These are phyloP conservation scores for Leptomonas pyrrhocoris DNA, from an alignment of 208 protist genomes.

Conservation along the genomic window DNA sequence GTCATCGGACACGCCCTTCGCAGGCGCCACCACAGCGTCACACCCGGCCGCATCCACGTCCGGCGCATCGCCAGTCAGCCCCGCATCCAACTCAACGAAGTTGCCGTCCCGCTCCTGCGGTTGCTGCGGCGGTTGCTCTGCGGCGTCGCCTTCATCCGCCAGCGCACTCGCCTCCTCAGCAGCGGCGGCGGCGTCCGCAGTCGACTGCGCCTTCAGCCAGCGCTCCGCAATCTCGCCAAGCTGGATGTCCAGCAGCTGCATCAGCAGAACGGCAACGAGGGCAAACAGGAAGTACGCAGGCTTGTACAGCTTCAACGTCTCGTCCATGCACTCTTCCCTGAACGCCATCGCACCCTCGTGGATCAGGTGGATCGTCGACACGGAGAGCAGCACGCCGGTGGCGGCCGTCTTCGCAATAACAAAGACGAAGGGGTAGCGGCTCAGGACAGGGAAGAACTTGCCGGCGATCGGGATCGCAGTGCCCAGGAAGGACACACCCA, in stretches of 20 bases:
- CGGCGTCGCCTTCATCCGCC: background rate
- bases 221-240: slow-evolving; percentile 28
- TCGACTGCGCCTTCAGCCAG: slow-evolving; percentile 23
- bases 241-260: slow-evolving; percentile 43
- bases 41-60: background rate
- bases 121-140: background rate
- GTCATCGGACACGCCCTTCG: background rate
- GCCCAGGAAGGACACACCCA: slow-evolving; percentile 49
- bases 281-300: slow-evolving; percentile 49
- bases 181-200: background rate
- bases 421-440: slow-evolving; percentile 35
- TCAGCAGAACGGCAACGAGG: slow-evolving; percentile 38
- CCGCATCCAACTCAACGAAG: background rate
- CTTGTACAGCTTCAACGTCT: slow-evolving; percentile 34
- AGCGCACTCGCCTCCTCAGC: background rate
- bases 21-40: background rate
- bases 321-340: slow-evolving; percentile 37
- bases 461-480: slow-evolving; percentile 46
- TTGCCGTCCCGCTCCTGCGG: background rate
- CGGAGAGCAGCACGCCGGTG: slow-evolving; percentile 48
- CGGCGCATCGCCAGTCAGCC: background rate
- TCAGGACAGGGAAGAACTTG: slow-evolving; percentile 38
- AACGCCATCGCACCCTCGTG: slow-evolving; percentile 27
- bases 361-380: slow-evolving; percentile 42
- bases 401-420: slow-evolving; percentile 42